Evolutionary conservation across 495 filamentous ascomycete genomes (phyloP).

Genomic region (Aspergillus leporis): DNA sequence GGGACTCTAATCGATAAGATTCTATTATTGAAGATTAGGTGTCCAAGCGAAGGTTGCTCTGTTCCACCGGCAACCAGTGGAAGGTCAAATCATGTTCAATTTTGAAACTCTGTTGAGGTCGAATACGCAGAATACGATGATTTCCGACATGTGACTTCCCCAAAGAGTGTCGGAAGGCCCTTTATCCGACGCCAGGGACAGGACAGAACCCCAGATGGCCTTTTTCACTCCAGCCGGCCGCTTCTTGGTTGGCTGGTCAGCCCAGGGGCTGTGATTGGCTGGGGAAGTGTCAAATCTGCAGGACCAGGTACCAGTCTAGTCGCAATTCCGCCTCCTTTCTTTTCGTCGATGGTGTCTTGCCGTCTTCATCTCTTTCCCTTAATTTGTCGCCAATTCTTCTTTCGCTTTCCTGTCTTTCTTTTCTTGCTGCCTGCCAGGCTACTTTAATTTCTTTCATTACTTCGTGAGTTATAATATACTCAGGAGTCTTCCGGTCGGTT

Average conservation of each 20-base stretch:
- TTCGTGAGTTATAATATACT: conserved; percentile 8
- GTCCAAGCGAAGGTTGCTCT: background rate
- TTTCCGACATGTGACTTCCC: background rate
- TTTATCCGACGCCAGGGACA: conserved; percentile 13
- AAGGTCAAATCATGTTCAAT: background rate
- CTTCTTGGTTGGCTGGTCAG: conserved; percentile 15
- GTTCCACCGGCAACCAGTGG: background rate
- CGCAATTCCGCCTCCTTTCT: conserved; percentile 28
- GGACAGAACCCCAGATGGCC: conserved; percentile 14
- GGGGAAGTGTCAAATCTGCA: conserved; percentile 23
- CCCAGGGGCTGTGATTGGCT: conserved; percentile 17
- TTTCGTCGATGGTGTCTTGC: conserved; percentile 19
- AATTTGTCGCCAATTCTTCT: conserved; percentile 13
- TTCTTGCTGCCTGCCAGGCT: conserved; percentile 7
- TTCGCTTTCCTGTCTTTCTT: conserved; percentile 14
- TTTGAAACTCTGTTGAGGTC: background rate
- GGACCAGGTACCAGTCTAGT: background rate
- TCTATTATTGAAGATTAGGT: conserved; percentile 4
- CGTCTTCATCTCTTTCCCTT: conserved; percentile 18
- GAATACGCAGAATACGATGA: conserved; percentile 1
- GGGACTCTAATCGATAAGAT: background rate
- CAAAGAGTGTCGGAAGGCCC: background rate
- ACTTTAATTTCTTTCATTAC: conserved; percentile 9
- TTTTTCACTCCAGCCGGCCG: conserved; percentile 7
- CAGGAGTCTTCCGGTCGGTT: conserved; percentile 7